A percentile compares a stretch with the other conserved stretches of the same genome.
Conservation (phyloP, 805 yeast species). For the Ogataea polymorpha region DNA sequence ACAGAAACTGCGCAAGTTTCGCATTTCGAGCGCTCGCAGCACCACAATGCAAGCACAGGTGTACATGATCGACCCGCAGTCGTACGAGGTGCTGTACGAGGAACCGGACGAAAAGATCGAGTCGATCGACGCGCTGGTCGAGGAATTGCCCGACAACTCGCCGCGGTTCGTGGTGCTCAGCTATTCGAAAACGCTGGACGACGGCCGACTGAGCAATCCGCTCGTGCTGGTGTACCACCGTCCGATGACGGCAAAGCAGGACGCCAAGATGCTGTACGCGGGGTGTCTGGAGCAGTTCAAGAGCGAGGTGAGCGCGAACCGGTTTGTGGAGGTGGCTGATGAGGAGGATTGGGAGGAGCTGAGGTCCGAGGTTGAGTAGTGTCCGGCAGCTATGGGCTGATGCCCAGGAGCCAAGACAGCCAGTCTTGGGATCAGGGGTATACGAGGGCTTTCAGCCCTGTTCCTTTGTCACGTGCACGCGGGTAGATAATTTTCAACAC, state of each 20-base stretch:
- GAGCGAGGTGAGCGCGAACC: conserved; percentile 71
- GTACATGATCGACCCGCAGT: conserved; percentile 53
- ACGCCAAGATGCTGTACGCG: conserved; percentile 83
- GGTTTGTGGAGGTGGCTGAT: conserved; percentile 60
- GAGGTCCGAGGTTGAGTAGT: conserved; percentile 5
- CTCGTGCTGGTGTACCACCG: conserved; percentile 81
- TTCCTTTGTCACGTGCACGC: conserved; percentile 7
- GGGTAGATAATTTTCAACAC: conserved; percentile 1
- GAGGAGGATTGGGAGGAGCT: conserved; percentile 54
- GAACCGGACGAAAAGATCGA: conserved; percentile 42
- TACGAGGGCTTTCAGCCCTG: conserved; percentile 10
- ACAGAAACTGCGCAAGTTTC: conserved; percentile 61
- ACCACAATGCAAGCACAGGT: conserved; percentile 58
- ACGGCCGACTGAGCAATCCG: conserved; percentile 74
- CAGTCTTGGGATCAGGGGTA: too few species aligned
- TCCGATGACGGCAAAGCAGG: conserved; percentile 83
- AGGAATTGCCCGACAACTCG: conserved; percentile 75
- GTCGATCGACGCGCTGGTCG: conserved; percentile 60
- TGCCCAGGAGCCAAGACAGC: too few species aligned
- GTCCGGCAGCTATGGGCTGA: not conserved
- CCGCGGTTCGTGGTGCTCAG: conserved; percentile 77
- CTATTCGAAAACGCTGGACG: conserved; percentile 65
- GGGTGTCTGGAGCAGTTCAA: conserved; percentile 82
- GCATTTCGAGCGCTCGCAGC: conserved; percentile 68
- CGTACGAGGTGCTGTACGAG: conserved; percentile 51